These are phyloP conservation scores for Colletotrichum kahawae DNA, from an alignment of 2,329 filamentous ascomycete genomes.

Conservation along the genomic window DNA sequence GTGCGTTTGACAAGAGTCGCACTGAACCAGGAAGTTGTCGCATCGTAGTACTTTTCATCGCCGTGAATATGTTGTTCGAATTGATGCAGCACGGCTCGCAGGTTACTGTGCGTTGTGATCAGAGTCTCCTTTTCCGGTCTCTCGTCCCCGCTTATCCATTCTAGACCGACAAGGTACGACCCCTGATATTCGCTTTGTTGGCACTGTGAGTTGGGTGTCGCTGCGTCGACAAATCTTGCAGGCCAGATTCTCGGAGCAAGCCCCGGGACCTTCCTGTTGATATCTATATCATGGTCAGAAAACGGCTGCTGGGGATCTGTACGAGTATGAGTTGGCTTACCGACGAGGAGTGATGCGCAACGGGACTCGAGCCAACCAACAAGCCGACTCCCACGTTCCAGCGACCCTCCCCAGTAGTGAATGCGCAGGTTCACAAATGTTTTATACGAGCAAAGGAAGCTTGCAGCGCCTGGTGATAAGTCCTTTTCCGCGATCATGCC, in stretches of 20 bases:
- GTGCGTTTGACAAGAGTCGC: slow-evolving; percentile 40
- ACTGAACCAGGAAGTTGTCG: slow-evolving; percentile 53
- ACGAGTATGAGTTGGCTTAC: slow-evolving; percentile 41
- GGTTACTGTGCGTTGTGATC: slow-evolving; percentile 43
- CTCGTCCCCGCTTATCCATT: slow-evolving; percentile 32
- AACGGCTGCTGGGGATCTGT: not conserved
- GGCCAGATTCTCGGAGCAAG: slow-evolving; percentile 67
- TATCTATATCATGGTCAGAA: slow-evolving; percentile 46
- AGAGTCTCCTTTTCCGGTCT: slow-evolving; percentile 43
- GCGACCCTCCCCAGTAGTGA: slow-evolving; percentile 68
- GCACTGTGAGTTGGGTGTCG: slow-evolving; percentile 26
- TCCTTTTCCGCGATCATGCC: not conserved
- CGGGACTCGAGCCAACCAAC: slow-evolving; percentile 70
- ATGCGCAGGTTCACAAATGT: slow-evolving; percentile 66
- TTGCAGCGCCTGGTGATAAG: slow-evolving; percentile 33
- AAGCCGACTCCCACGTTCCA: slow-evolving; percentile 57
- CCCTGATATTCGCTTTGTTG: slow-evolving; percentile 57
- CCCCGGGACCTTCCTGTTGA: slow-evolving; percentile 56
- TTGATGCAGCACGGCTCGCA: slow-evolving; percentile 48
- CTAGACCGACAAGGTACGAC: slow-evolving; percentile 66
- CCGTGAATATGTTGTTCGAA: slow-evolving; percentile 54
- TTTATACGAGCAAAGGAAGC: slow-evolving; percentile 57
- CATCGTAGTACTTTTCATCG: slow-evolving; percentile 54
- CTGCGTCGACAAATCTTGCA: slow-evolving; percentile 55
- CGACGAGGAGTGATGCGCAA: slow-evolving; percentile 61